Evolutionary conservation across 2,329 filamentous ascomycete species (phyloP).

Genomic region (Colletotrichum zoysiae): DNA sequence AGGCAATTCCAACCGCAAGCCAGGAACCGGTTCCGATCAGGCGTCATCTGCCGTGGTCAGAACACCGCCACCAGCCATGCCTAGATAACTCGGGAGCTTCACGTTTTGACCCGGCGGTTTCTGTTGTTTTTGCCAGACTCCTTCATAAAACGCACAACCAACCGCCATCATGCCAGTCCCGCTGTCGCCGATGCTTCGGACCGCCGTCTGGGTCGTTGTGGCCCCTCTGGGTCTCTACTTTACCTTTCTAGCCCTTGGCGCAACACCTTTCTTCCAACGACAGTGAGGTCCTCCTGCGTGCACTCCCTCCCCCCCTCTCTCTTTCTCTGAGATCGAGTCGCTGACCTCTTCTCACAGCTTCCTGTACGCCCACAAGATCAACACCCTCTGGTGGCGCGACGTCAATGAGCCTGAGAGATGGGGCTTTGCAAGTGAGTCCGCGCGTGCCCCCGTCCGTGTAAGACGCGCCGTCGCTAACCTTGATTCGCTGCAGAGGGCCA

Average conservation of each 20-base stretch:
- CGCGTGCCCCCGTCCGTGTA: not conserved
- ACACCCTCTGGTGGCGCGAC: constrained; percentile 78
- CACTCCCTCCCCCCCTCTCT: too few species aligned
- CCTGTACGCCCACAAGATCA: constrained; percentile 85
- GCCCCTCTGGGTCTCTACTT: constrained; percentile 75
- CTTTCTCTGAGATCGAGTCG: not conserved
- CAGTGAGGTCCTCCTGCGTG: constrained; percentile 69
- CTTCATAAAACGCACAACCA: not conserved
- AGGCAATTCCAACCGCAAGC: constrained; percentile 40
- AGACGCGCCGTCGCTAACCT: constrained; percentile 20
- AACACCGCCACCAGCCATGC: constrained; percentile 28
- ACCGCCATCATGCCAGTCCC: constrained; percentile 47
- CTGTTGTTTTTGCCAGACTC: too few species aligned
- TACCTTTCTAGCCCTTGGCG: constrained; percentile 72
- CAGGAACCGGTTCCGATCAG: constrained; percentile 25
- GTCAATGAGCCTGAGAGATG: constrained; percentile 82
- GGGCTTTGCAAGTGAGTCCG: constrained; percentile 81
- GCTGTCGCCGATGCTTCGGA: constrained; percentile 51
- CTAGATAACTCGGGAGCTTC: constrained; percentile 29
- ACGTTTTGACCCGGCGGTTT: not conserved
- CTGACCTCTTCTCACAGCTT: constrained; percentile 65
- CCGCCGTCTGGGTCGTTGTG: constrained; percentile 66
- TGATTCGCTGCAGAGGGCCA: constrained; percentile 74
- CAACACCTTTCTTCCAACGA: constrained; percentile 80
- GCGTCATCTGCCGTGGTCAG: constrained; percentile 26